Evolutionary conservation across 2,329 filamentous ascomycete genomes (phyloP).

Genomic region (Exophiala sp.): DNA sequence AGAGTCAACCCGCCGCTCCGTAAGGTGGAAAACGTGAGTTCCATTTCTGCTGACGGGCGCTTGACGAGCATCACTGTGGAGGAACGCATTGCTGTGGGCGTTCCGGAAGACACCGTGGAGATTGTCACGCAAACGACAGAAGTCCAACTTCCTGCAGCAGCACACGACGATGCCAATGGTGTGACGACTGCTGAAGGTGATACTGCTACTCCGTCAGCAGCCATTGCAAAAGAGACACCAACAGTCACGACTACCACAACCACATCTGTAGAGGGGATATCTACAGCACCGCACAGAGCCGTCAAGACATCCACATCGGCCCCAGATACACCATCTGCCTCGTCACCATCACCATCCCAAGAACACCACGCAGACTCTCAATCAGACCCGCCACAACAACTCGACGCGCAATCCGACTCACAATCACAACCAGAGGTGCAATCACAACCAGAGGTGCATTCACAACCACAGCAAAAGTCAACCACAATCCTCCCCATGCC

Average conservation of each 20-base stretch:
- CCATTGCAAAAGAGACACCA: conserved; percentile 1
- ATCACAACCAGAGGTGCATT: conserved; percentile 22
- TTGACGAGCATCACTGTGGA: conserved; percentile 38
- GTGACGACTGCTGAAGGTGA: too few relatives aligned
- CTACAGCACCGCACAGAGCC: too few relatives aligned
- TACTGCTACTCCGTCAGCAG: too few relatives aligned
- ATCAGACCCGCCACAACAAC: too few relatives aligned
- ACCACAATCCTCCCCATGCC: conserved; percentile 36
- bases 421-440: conserved; percentile 4
- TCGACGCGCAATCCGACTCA: too few relatives aligned
- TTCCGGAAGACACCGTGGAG: conserved; percentile 17
- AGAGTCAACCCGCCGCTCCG: conserved; percentile 34
- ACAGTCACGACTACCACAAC: conserved; percentile 8
- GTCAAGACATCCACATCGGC: too few relatives aligned
- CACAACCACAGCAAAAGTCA: too few relatives aligned
- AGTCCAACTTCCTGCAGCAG: conserved; percentile 1
- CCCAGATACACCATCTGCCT: too few relatives aligned
- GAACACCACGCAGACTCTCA: too few relatives aligned
- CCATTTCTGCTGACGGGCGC: conserved; percentile 42
- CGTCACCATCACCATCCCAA: too few relatives aligned
- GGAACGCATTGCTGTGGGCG: conserved; percentile 29
- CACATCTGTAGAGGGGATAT: too few relatives aligned
- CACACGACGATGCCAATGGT: not conserved
- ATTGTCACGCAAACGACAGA: conserved; percentile 29
- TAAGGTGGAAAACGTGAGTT: conserved; percentile 42